phyloP scores from a whole-genome alignment of 176 grass and related monocot species.

The Dactylis glomerata region DNA sequence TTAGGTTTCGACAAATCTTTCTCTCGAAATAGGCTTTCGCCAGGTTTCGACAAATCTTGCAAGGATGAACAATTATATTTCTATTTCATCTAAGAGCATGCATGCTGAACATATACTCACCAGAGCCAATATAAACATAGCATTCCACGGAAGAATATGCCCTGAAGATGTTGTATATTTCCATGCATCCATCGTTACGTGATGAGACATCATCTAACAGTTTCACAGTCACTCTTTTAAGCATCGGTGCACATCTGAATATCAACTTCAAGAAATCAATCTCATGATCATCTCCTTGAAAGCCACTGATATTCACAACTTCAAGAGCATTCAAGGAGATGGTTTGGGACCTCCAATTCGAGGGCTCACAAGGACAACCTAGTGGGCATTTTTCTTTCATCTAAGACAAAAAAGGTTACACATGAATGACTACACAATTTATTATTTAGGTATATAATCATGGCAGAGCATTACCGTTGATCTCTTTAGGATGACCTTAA shows the following conservation, averaged over 20 bases:
- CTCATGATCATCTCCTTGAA: background rate
- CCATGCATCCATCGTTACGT: background rate
- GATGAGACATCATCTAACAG: background rate
- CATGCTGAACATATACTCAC: background rate
- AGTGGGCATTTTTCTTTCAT: background rate
- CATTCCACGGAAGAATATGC: background rate
- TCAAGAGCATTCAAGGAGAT: background rate
- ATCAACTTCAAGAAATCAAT: background rate
- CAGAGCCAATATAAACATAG: background rate
- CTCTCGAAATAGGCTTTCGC: too few species aligned
- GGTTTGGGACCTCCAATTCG: background rate
- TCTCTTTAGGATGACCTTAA: background rate
- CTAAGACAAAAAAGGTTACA: background rate
- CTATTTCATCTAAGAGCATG: too few species aligned
- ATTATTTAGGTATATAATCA: background rate
- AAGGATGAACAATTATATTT: too few species aligned
- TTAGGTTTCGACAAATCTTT: too few species aligned
- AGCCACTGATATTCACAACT: background rate
- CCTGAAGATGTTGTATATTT: background rate
- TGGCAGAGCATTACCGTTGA: background rate
- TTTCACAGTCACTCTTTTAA: background rate
- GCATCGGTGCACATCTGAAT: background rate
- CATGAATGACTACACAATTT: background rate
- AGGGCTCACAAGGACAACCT: background rate
- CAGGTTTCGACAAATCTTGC: too few species aligned